These are phyloP conservation scores for Trichoderma simmonsii DNA, from an alignment of 2,329 filamentous ascomycete genomes.

Conservation along the genomic window DNA sequence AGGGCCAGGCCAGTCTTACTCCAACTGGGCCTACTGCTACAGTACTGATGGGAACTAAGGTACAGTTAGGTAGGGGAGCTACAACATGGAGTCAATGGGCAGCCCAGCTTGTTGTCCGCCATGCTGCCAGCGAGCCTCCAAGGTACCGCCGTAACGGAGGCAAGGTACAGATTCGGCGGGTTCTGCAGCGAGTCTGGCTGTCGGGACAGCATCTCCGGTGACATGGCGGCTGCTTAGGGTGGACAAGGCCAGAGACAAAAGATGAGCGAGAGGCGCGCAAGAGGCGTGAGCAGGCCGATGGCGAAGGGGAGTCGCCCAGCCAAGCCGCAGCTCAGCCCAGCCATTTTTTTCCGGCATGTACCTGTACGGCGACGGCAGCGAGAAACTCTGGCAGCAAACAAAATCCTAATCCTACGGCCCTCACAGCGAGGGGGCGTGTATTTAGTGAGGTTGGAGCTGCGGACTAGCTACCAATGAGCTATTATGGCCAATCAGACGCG, in stretches of 20 bases:
- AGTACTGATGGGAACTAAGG: not conserved
- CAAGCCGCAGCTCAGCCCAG: not conserved
- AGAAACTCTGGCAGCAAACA: slow-evolving; percentile 5
- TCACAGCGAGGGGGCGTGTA: not conserved
- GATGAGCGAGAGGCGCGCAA: not conserved
- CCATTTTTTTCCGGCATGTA: not conserved
- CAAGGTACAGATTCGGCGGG: not conserved
- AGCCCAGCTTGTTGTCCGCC: not conserved
- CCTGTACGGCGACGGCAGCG: not conserved
- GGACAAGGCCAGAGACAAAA: slow-evolving; percentile 4
- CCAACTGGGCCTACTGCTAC: slow-evolving; percentile 13
- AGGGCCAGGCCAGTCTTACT: slow-evolving; percentile 17
- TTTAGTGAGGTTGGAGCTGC: not conserved
- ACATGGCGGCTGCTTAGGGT: slow-evolving; percentile 10
- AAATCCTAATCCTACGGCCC: slow-evolving; percentile 10
- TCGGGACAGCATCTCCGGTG: not conserved
- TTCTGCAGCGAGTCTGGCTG: not conserved
- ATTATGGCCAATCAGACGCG: not conserved
- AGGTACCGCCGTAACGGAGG: slow-evolving; percentile 12
- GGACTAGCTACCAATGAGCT: not conserved
- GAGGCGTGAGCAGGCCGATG: not conserved
- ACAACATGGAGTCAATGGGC: not conserved
- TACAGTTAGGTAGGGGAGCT: slow-evolving; percentile 15
- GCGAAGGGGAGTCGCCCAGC: slow-evolving; percentile 1
- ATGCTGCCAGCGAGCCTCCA: not conserved